Evolutionary conservation across 768 basidiomycete species (phyloP).

Genomic region (Tricholoma bakamatsutake): DNA sequence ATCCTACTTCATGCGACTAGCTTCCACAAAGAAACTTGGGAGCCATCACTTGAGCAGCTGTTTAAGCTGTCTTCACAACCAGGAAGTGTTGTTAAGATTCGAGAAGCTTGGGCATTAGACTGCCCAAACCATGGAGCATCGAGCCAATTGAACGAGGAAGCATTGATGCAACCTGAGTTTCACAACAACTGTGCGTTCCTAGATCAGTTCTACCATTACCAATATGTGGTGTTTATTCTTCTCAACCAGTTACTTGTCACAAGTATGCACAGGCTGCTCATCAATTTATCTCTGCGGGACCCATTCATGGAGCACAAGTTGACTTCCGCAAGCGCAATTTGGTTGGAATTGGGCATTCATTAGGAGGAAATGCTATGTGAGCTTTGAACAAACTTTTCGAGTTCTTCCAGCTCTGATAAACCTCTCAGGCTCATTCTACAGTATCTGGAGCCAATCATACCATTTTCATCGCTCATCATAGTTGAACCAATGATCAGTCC

Average conservation of each 20-base stretch:
- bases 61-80: constrained; percentile 27
- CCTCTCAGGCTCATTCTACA: constrained; percentile 47
- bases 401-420: background rate
- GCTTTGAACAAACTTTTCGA: constrained; percentile 16
- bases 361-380: constrained; percentile 62
- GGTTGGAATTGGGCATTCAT: constrained; percentile 62
- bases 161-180: constrained; percentile 38
- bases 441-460: constrained; percentile 34
- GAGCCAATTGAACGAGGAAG: constrained; percentile 43
- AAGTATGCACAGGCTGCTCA: constrained; percentile 56
- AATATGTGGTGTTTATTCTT: background rate
- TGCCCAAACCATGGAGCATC: constrained; percentile 72
- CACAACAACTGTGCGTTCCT: constrained; percentile 39
- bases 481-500: constrained; percentile 63
- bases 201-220: background rate
- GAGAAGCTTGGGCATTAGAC: constrained; percentile 64
- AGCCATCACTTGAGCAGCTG: constrained; percentile 48
- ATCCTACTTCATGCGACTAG: constrained; percentile 65
- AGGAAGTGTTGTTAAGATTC: constrained; percentile 28
- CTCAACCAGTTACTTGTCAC: constrained; percentile 50
- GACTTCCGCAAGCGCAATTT: constrained; percentile 47
- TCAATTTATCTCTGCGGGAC: constrained; percentile 44
- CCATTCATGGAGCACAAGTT: constrained; percentile 31
- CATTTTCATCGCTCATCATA: constrained; percentile 48
- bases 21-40: constrained; percentile 74